Conservation (phyloP, 805 yeast genomes). For the Candida orba region DNA sequence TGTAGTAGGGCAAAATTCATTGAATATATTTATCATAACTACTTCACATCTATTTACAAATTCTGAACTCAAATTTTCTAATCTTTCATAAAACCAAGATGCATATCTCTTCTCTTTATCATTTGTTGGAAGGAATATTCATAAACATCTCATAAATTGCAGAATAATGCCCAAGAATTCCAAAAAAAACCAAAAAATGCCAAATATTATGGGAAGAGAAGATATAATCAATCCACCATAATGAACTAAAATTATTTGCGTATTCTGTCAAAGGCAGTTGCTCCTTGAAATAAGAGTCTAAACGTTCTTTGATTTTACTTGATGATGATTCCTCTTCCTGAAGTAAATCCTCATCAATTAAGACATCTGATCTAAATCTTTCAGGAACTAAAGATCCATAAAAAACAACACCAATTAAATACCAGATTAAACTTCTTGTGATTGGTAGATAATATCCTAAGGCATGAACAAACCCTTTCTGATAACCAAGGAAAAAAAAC, state of each 20-base stretch:
- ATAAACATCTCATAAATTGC: conserved; percentile 70
- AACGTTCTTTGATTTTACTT: conserved; percentile 25
- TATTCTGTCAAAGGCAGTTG: conserved; percentile 30
- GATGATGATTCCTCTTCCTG: conserved; percentile 27
- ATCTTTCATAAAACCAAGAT: too few species aligned
- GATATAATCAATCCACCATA: conserved; percentile 82
- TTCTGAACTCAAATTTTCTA: too few species aligned
- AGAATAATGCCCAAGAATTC: conserved; percentile 82
- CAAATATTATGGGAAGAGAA: conserved; percentile 83
- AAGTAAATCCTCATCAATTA: conserved; percentile 40
- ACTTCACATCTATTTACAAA: too few species aligned
- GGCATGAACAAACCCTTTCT: conserved; percentile 50
- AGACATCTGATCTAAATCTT: conserved; percentile 69
- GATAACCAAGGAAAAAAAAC: conserved; percentile 44
- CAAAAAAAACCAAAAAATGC: conserved; percentile 88
- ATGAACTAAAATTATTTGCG: conserved; percentile 37
- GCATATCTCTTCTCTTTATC: background rate
- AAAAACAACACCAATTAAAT: conserved; percentile 74
- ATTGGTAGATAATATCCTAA: conserved; percentile 58
- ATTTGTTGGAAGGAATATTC: conserved; percentile 22
- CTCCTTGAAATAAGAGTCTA: conserved; percentile 33
- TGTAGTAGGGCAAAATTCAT: too few species aligned
- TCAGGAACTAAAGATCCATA: conserved; percentile 89
- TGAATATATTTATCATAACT: too few species aligned
- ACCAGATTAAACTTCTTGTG: conserved; percentile 64